Percentiles rank a stretch among this genome's conserved stretches.
Conservation (phyloP, 306 rosid genomes). For the Rosa rugosa region DNA sequence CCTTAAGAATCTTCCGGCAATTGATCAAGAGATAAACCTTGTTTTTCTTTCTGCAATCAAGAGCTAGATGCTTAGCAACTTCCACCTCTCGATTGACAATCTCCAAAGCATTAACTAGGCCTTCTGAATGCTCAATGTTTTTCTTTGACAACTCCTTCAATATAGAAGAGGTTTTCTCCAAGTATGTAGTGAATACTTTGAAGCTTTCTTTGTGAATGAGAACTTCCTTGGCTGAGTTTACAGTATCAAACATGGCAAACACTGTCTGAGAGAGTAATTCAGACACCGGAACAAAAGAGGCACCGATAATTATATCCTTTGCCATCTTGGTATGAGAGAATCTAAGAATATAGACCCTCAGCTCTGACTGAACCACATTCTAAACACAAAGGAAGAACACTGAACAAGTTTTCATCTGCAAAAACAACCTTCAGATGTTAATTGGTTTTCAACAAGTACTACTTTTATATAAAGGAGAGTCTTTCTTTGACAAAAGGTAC, state of each 20-base stretch:
- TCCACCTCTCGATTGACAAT: slow-evolving; percentile 43
- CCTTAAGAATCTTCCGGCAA: slow-evolving; percentile 42
- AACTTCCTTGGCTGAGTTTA: slow-evolving; percentile 42
- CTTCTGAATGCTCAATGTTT: slow-evolving; percentile 26
- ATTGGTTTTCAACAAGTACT: not conserved
- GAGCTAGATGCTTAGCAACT: slow-evolving; percentile 41
- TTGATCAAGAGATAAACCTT: slow-evolving; percentile 49
- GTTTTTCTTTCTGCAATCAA: slow-evolving; percentile 47
- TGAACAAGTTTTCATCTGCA: slow-evolving; percentile 9
- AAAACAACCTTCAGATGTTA: not conserved
- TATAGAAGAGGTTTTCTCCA: slow-evolving; percentile 41
- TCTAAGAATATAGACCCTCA: slow-evolving; percentile 3
- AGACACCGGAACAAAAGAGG: slow-evolving; percentile 32
- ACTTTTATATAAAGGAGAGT: not conserved
- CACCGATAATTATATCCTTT: slow-evolving; percentile 25
- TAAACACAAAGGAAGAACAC: slow-evolving; percentile 20
- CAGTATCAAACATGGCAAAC: slow-evolving; percentile 30
- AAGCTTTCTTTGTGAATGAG: slow-evolving; percentile 51
- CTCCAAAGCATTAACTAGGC: slow-evolving; percentile 36
- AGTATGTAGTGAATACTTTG: slow-evolving; percentile 30
- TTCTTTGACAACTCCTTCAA: slow-evolving; percentile 37
- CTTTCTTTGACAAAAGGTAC: not conserved
- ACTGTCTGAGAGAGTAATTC: slow-evolving; percentile 44
- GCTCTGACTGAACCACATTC: slow-evolving; percentile 17
- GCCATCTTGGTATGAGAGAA: slow-evolving; percentile 35